Evolutionary conservation across 75 land plant species (phyloP), one percentile per base, ranked within the genome.

Genomic region (Isoetes taiwanensis): DNA sequence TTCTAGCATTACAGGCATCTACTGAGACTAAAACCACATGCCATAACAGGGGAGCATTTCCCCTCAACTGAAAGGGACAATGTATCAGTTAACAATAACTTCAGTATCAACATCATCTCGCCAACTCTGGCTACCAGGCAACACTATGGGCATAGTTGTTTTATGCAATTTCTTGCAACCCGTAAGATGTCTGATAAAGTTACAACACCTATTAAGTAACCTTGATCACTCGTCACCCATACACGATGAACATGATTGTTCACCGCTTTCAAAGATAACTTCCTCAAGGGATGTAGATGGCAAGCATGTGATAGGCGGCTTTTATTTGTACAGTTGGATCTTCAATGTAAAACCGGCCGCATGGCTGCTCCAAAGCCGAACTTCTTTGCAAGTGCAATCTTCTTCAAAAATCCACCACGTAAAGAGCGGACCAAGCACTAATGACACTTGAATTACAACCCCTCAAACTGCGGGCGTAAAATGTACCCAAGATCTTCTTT

Each of bases 401-500:
- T 65, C 30, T 64, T 61, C 1, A 64, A 73, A 60, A 86, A 23
- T 78, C 79, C 39, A 73, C 29, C 0, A 83, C 72, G n/a, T 59
- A 46, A 29, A 70, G 32, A 1, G 55, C 33, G 32, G 82, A 28
- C 82, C 82, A 83, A 0, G 75, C 63, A 30, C 69, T 74, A 11
- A 86, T 70, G 43, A 52, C 54, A 1, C 72, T 43, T 0, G 75
- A 39, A 9, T 82, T 72, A 71, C 93, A 90, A 16, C 77, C 93
- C 29, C 77, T 76, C 39, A 90, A 34, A 57, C 86, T 93, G 16
- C 84, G 85, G 31, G 87, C 80, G 0, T 87, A 83, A 46, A 90
- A 86, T 37, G 87, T 83, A 1, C 79, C 93, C 33, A 83, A 27
- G 0, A 86, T 66, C 60, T 61, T 73, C 63, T 68, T 78, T 1